Evolutionary conservation across 352 stramenopile genomes (phyloP).

Genomic region (Aphanomyces euteiches): DNA sequence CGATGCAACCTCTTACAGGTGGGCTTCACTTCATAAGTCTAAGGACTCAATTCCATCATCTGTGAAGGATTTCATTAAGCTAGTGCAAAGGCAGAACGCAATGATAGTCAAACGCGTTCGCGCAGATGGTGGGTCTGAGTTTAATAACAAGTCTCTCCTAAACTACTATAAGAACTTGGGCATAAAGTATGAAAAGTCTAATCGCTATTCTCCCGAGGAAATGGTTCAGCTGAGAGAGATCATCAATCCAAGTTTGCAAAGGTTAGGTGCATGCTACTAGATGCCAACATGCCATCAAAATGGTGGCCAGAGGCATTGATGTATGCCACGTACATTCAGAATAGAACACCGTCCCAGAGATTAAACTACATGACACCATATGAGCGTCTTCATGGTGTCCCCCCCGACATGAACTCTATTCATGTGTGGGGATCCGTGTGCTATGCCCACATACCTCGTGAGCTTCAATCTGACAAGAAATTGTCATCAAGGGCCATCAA

Average conservation of each 20-base stretch:
- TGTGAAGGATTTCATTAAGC: neutral
- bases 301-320: neutral
- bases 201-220: too few relatives aligned
- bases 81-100: too few relatives aligned
- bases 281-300: too few relatives aligned
- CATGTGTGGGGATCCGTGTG: neutral
- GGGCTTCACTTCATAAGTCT: neutral
- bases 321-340: constrained; percentile 2
- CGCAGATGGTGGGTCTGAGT: too few relatives aligned
- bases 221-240: too few relatives aligned
- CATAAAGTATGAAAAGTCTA: too few relatives aligned
- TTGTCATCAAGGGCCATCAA: neutral
- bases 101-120: too few relatives aligned
- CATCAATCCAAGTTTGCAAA: too few relatives aligned
- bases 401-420: neutral
- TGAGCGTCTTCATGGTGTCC: neutral
- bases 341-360: neutral
- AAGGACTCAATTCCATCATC: neutral
- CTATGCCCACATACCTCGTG: neutral
- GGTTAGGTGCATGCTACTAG: too few relatives aligned
- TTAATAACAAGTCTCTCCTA: too few relatives aligned
- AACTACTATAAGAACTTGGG: too few relatives aligned
- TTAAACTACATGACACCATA: constrained; percentile 1
- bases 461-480: neutral
- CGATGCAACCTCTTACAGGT: neutral